Conservation (phyloP, 2,329 filamentous ascomycete genomes). For the Aspergillus aculeatinus region DNA sequence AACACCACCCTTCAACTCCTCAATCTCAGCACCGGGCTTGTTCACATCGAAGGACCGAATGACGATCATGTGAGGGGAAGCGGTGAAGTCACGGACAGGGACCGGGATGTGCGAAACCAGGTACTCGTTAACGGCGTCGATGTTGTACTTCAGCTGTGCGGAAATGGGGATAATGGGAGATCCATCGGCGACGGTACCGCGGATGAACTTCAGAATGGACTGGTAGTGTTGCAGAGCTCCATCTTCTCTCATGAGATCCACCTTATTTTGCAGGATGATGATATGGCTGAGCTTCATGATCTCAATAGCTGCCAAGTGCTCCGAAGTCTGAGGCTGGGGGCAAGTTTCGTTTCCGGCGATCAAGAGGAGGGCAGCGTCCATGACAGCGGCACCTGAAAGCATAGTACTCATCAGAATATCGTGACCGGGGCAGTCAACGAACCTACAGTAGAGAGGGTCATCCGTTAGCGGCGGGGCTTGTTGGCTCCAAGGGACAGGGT, state of each 20-base stretch:
- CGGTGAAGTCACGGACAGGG: slow-evolving; percentile 83
- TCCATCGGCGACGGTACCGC: slow-evolving; percentile 93
- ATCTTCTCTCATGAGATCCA: slow-evolving; percentile 96
- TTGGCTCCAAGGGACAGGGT: neutral
- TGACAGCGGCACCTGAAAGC: slow-evolving; percentile 98
- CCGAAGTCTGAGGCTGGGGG: slow-evolving; percentile 96
- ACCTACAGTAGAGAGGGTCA: slow-evolving; percentile 53
- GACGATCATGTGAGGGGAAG: slow-evolving; percentile 96
- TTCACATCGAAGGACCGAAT: slow-evolving; percentile 99
- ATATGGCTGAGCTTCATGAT: slow-evolving; percentile 99
- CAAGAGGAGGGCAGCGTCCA: slow-evolving; percentile 94
- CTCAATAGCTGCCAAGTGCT: slow-evolving; percentile 97
- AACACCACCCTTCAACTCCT: slow-evolving; percentile 97
- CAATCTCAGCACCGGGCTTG: slow-evolving; percentile 98
- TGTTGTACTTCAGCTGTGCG: slow-evolving; percentile 98
- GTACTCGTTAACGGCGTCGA: slow-evolving; percentile 95
- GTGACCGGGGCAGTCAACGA: slow-evolving; percentile 98
- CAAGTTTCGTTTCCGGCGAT: slow-evolving; percentile 98
- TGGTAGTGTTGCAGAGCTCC: slow-evolving; percentile 91
- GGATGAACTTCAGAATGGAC: slow-evolving; percentile 97
- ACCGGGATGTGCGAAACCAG: slow-evolving; percentile 95
- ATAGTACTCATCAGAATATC: slow-evolving; percentile 99
- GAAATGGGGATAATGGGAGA: slow-evolving; percentile 95
- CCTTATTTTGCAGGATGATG: slow-evolving; percentile 99
- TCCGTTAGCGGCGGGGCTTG: slow-evolving; percentile 10